Conservation (phyloP, 2,329 filamentous ascomycete species). For the Blastomyces emzantsi region DNA sequence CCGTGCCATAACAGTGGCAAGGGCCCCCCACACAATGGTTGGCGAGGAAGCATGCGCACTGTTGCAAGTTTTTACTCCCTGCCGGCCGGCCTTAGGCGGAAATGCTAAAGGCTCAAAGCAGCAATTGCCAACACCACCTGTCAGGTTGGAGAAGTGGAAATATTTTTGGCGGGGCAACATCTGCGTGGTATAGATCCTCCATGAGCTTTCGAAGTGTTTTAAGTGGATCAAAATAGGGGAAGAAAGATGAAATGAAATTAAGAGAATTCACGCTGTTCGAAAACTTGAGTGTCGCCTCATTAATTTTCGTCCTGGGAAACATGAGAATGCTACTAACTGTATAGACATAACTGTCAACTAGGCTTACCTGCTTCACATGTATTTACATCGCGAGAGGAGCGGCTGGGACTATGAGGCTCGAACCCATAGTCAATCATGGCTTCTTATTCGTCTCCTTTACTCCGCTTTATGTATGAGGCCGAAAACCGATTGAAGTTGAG, state of each 20-base stretch:
- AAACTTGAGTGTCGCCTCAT: background rate
- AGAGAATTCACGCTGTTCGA: background rate
- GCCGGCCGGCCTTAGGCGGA: background rate
- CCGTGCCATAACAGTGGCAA: background rate
- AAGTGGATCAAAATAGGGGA: background rate
- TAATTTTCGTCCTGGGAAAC: background rate
- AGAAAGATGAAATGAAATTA: background rate
- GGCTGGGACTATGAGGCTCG: background rate
- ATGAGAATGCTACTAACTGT: background rate
- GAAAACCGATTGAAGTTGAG: background rate
- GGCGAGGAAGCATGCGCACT: background rate
- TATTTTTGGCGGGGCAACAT: background rate
- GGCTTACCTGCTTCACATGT: background rate
- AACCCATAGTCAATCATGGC: background rate
- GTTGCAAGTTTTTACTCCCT: background rate
- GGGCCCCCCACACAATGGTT: background rate
- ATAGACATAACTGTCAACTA: background rate
- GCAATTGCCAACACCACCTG: background rate
- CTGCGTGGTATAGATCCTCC: background rate
- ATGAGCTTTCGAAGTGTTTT: background rate
- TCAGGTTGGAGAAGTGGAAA: background rate
- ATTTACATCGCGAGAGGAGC: background rate
- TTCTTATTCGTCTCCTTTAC: background rate
- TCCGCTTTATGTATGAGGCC: constrained; percentile 1
- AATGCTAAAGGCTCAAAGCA: background rate